Percentiles rank a stretch among this genome's conserved stretches.
Evolutionary conservation across 192 early-diverging fungal genomes (phyloP).

Genomic region (Phycomyces blakesleeanus): DNA sequence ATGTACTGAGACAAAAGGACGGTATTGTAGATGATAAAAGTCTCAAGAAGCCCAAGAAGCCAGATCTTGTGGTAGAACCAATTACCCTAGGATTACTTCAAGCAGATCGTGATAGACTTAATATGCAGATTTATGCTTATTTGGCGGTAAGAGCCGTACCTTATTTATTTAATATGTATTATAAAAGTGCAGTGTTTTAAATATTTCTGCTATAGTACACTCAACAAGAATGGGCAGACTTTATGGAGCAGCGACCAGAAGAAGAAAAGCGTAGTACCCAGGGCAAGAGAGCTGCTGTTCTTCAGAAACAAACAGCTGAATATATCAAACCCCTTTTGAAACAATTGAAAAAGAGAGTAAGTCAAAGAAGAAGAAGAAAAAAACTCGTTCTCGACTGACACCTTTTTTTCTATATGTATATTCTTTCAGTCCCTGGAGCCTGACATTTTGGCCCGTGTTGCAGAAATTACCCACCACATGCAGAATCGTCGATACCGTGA

Average conservation of each 20-base stretch:
- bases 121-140: constrained; percentile 76
- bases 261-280: constrained; percentile 74
- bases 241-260: constrained; percentile 68
- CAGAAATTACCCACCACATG: constrained; percentile 86
- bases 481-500: constrained; percentile 85
- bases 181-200: too few species aligned
- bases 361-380: too few species aligned
- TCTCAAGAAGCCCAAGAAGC: constrained; percentile 37
- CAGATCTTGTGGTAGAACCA: constrained; percentile 51
- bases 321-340: constrained; percentile 92
- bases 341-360: constrained; percentile 64
- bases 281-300: constrained; percentile 80
- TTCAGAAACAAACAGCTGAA: constrained; percentile 79
- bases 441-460: constrained; percentile 86
- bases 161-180: constrained; percentile 1
- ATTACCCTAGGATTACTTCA: constrained; percentile 74
- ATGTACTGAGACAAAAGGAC: constrained; percentile 61
- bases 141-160: constrained; percentile 50
- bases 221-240: constrained; percentile 83
- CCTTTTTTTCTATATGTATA: neutral
- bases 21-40: constrained; percentile 43
- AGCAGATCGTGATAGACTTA: constrained; percentile 70
- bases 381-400: neutral
- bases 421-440: constrained; percentile 53
- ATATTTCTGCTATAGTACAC: constrained; percentile 58